Percentiles rank a stretch among this genome's conserved stretches.
Evolutionary conservation across 208 protist genomes (phyloP).

Genomic region (Polymyxa betae): DNA sequence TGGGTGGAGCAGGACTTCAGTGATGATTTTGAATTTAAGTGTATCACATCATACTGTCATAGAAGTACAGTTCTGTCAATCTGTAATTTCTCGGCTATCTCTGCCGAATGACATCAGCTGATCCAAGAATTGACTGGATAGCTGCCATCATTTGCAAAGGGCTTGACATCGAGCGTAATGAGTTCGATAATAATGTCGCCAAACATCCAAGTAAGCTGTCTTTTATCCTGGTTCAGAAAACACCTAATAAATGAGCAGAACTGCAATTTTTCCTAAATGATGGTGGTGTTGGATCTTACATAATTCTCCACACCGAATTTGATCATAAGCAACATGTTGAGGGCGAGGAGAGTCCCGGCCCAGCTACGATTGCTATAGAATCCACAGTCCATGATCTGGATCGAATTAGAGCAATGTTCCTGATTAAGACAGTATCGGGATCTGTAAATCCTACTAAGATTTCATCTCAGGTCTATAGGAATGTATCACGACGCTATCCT

Average conservation of each 20-base stretch:
- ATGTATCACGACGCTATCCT: not conserved
- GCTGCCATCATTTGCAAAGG: not conserved
- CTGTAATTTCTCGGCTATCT: too few relatives aligned
- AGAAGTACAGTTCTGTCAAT: too few relatives aligned
- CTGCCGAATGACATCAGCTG: too few relatives aligned
- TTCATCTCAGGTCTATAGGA: not conserved
- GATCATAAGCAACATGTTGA: too few relatives aligned
- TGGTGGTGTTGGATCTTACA: not conserved
- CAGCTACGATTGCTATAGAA: not conserved
- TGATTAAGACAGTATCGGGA: slow-evolving; percentile 8
- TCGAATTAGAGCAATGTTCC: not conserved
- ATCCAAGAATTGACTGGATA: not conserved
- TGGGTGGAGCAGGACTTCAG: too few relatives aligned
- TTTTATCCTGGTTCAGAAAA: not conserved
- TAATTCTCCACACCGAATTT: not conserved
- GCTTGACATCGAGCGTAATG: not conserved
- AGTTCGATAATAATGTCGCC: not conserved
- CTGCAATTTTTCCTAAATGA: not conserved
- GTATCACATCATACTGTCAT: too few relatives aligned
- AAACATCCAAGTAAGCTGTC: not conserved
- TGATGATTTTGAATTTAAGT: too few relatives aligned
- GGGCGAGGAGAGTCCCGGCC: slow-evolving; percentile 1
- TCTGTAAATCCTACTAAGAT: not conserved
- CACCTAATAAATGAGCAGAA: not conserved
- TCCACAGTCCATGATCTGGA: not conserved